Base-by-base conservation (phyloP, 768 basidiomycete genomes). In the Mycena capillaripes region DNA sequence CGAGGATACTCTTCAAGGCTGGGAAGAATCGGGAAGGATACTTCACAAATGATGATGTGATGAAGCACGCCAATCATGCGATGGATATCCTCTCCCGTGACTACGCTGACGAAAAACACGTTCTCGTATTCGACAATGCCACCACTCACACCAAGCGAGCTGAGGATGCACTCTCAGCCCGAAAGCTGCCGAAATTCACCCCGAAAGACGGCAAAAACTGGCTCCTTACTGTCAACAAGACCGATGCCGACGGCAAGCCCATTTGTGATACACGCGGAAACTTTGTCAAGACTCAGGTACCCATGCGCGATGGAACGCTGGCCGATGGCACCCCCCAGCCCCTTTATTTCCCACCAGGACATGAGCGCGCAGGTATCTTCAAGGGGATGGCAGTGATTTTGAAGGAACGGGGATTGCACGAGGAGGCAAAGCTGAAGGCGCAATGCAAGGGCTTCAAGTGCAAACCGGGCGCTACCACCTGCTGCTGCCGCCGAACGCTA, bases 61-160 rank as follows among this genome's bases (percentile, higher is more conserved):
- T 80, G 9, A 48, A 69, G 8, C 84, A 84, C 34, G 72, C 76
- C 1, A 12, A 40, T 2, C 53, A 66, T 0, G 77, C 75, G 4
- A 79, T 80, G 60, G 72, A 76, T 14, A 76, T 80, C 42, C 44
- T 75, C 2, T 9, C 60, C 23, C 69, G 75, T 17, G 19, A 73
- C 27, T 83, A 81, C 59, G 80, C 80, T 12, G 61, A 82, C 27
- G 73, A 79, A 11, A 73, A 82, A 2, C 82, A 82, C 68, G 69
- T 80, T 59, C 75, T 73, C 16, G 50, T 74, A 27, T 79, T 9
- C 76, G 78, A 81, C 64, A 84, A 84, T 58, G 81, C 82, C 1
- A 76, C 79, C 0, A 84, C 80, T 42, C 85, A 86, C 73, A 59
- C 72, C 0, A 84, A 84, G 64, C 78, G 76, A 0, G 48, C 82